Base-by-base conservation (phyloP, 768 basidiomycete species). In the Leccinum pellstonianum region DNA sequence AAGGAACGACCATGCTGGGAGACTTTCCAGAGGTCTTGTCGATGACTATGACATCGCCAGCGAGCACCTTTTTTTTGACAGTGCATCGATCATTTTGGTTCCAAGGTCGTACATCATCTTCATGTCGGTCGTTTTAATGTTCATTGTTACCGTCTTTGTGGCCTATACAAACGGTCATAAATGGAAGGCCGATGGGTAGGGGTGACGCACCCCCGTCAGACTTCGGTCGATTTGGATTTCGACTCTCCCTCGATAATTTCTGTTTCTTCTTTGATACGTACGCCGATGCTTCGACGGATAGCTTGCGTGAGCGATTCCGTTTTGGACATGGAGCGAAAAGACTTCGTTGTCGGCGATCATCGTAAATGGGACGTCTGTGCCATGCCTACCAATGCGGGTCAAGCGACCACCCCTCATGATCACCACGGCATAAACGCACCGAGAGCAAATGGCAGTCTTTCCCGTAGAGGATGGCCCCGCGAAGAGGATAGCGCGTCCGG, bases 101-200 rank as follows among this genome's bases (percentile, higher is more conserved):
- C 97, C 97, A 31, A 98, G 83, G 76, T 99, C 97, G 72, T 99
- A 99, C 29, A 99, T 90, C 5, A 96, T 98, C 78, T 98, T 96
- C 97, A 98, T 98, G 73, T 98, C 96, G 3, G 95, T 97, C 14
- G 93, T 96, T 76, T 98, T 98, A 68, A 99, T 90, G 0, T 96
- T 98, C 61, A 98, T 75, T 73, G 97, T 95, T 27, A 8, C 27
- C 27, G 27, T 27, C 77, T 98, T 98, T 5, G 95, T 97, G 0
- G 95, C 93, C 95, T 97, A 67, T 31, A 56, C 8, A 38, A 27
- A 60, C 21, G 4, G 19, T 27, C n/a, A 54, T 57, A 33, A 51
- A 37, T 12, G 38, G 9, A 23, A 5, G 23, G 31, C 31, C 4
- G 25, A 23, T 12, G 8, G 5, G 21, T 55, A 50, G 15, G 47